Evolutionary conservation across 78 protist genomes (phyloP).

Genomic region (Trichosphaerium sp.): DNA sequence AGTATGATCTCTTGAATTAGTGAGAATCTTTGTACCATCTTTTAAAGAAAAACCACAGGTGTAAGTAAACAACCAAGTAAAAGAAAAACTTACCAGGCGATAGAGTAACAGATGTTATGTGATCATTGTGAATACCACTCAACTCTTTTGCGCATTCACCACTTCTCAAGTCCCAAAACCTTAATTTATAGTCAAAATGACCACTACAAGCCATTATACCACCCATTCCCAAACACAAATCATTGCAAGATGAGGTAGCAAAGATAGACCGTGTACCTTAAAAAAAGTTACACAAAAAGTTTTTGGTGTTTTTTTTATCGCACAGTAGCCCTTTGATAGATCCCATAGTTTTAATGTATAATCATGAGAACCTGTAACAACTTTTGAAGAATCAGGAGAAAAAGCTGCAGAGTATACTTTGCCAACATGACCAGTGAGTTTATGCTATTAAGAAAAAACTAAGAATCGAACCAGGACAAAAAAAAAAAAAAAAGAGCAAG

Average conservation of each 20-base stretch:
- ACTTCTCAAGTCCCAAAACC: constrained; percentile 54
- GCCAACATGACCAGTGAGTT: no score
- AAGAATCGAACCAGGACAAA: neutral
- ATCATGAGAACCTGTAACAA: constrained; percentile 63
- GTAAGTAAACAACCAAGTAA: neutral
- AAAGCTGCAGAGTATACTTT: no score
- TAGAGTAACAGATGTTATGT: constrained; percentile 45
- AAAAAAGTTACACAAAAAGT: no score
- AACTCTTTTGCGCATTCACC: constrained; percentile 39
- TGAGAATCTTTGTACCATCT: constrained; percentile 28
- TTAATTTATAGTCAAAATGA: constrained; percentile 43
- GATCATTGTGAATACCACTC: constrained; percentile 34
- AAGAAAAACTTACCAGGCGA: constrained; percentile 25
- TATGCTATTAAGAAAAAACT: neutral
- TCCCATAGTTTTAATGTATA: constrained; percentile 73
- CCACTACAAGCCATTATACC: constrained; percentile 28
- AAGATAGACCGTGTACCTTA: constrained; percentile 56
- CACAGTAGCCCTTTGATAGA: constrained; percentile 54
- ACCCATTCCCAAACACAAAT: constrained; percentile 8
- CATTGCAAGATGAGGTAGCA: constrained; percentile 52
- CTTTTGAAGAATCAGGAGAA: no score
- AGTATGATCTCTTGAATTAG: constrained; percentile 53
- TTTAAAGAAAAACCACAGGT: no score
- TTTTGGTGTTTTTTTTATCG: no score
- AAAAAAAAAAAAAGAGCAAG: neutral